Evolutionary conservation across 2,329 filamentous ascomycete species (phyloP).

Genomic region (Periconia sp.): DNA sequence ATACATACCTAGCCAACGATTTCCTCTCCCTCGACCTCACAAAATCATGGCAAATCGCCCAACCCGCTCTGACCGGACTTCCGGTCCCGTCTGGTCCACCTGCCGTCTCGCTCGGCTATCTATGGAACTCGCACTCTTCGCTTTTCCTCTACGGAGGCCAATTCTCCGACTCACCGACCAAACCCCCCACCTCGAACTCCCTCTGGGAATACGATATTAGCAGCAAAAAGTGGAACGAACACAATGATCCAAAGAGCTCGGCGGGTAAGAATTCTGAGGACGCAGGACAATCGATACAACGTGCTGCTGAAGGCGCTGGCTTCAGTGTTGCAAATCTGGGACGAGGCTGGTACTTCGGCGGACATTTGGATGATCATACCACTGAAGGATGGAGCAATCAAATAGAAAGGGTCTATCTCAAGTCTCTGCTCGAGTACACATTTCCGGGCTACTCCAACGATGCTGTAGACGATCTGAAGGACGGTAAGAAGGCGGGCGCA

Average conservation of each 20-base stretch:
- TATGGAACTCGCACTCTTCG: slow-evolving; percentile 75
- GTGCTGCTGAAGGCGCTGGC: slow-evolving; percentile 76
- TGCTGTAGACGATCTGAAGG: slow-evolving; percentile 63
- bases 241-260: slow-evolving; percentile 65
- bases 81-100: slow-evolving; percentile 72
- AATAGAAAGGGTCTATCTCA: slow-evolving; percentile 70
- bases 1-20: slow-evolving; percentile 57
- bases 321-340: slow-evolving; percentile 73
- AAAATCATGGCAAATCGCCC: slow-evolving; percentile 71
- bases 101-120: slow-evolving; percentile 72
- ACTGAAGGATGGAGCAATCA: slow-evolving; percentile 72
- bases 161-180: slow-evolving; percentile 68
- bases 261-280: slow-evolving; percentile 67
- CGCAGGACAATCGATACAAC: slow-evolving; percentile 64
- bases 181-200: slow-evolving; percentile 64
- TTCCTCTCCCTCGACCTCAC: slow-evolving; percentile 75
- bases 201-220: slow-evolving; percentile 74
- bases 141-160: slow-evolving; percentile 78
- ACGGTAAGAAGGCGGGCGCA: slow-evolving; percentile 61
- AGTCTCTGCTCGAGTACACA: slow-evolving; percentile 76
- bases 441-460: slow-evolving; percentile 72
- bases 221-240: slow-evolving; percentile 67
- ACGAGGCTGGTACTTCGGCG: slow-evolving; percentile 79
- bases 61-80: slow-evolving; percentile 67
- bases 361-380: slow-evolving; percentile 71